Evolutionary conservation across 257 asterid species (phyloP), one percentile per base, ranked within the genome.

Genomic region (Solanum acaule): DNA sequence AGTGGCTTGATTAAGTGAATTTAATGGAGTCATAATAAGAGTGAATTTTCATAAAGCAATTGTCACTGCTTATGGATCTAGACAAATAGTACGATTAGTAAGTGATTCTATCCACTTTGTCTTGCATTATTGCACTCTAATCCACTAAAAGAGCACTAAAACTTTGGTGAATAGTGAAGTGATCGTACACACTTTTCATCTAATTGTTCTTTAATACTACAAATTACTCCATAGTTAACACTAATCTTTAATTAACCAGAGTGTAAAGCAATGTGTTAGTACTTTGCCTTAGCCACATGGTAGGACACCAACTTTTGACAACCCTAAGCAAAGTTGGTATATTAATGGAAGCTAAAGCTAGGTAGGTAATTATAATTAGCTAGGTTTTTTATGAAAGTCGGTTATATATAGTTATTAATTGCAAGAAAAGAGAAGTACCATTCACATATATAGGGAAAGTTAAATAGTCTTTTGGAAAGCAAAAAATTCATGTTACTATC

Each of bases 201-300:
- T 29, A 18, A 82, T 16, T 82, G 83, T 46, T 81, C n/a, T 16
- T 16, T 49, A 33, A 34, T 27, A 46, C 6, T 49, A 10, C 65
- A 81, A 27, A 18, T 46, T 81, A 81, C 86, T 81, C 68, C 38
- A 46, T 81, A 46, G 86, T 81, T 81, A 81, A 20, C 86, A 73
- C 25, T 35, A 82, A 31, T 82, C 31, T 20, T n/a, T 65, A 65
- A 11, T 82, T 49, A 82, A 82, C 86, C 86, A 82, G 22, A 82
- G 86, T 82, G 71, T 82, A 82, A 82, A 82, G 86, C 40, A 20
- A 49, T 29, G 86, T 18, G 31, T 27, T 34, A 46, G 68, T 81
- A 29, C 68, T 81, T 78, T 46, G 88, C 90, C 87, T 75, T 75
- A 37, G 88, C 87, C 93, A 91, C 93, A 68, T 91, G 93, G 90